Evolutionary conservation across 2,329 filamentous ascomycete species (phyloP), one percentile per base, ranked within the genome.

Genomic region (Periconia sp.): DNA sequence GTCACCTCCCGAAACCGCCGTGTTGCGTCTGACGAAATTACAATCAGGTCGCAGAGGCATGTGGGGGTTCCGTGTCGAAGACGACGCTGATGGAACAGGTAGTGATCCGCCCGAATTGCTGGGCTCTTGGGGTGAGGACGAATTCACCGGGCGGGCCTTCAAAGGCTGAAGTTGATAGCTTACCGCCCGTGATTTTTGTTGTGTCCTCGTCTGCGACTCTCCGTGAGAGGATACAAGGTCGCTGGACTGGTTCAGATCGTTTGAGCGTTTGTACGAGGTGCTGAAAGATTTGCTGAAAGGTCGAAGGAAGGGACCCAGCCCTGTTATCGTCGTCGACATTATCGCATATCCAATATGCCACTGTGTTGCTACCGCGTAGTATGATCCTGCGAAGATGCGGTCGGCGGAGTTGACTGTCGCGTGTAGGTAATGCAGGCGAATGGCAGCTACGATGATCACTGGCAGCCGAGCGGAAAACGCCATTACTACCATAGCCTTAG

Each of bases 341-440:
- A 66, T 63, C 3, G 64, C 64, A 26, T 66, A 69, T n/a, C 61
- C 56, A 46, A 67, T 59, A n/a, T 69, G 61, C 57, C 62, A 68
- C 30, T 68, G 62, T 17, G 60, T 65, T 7, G 57, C 54, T 2
- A 69, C 53, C n/a, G 62, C 17, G 11, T 61, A 61, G 34, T 58
- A 61, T 25, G 48, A 42, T 23, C 43, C 45, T 5, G 38, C 34
- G 33, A 63, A 61, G 4, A 55, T 55, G 11, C 51, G 43, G 35
- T 50, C 49, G 5, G 26, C 34, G 28, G 50, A 43, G 36, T 31
- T 7, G 40, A 64, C 37, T 8, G 52, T 51, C 11, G 50, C 18
- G 19, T 48, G 50, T 5, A 67, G 46, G 43, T 61, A 66, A 39
- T 60, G 38, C 11, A 66, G 52, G 24, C 65, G 61, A 3, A 59